Base-by-base conservation (phyloP, 1,139 yeast genomes). In the Magnusiomyces paraingens region DNA sequence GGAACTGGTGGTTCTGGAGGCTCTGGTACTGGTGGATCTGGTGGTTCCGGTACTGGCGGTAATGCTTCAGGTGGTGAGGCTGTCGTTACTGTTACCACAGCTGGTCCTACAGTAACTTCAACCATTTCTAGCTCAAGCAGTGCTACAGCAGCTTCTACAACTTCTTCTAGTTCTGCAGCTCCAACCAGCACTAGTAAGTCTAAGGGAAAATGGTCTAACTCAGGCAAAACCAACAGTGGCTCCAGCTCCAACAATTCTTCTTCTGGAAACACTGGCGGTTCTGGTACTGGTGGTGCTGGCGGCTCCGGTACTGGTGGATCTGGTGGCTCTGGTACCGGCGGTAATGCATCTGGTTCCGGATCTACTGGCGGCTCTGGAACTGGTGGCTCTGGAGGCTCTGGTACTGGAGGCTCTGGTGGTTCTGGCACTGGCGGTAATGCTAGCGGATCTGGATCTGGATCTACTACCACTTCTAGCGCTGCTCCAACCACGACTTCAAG, bases 231-330 rank as follows among this genome's bases (percentile, higher is more conserved):
- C 40, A 12, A 36, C 40, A 36, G 40, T 36, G 40, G 40, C 12
- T 36, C 40, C 17, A 36, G 17, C n/a, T n/a, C n/a, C 17, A 36
- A 36, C 5, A n/a, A n/a, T 4, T 14, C 17, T 36, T 12, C 17
- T n/a, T 36, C 40, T n/a, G 40, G 40, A 14, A 36, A 36, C 40
- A 36, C 35, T 43, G 40, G 40, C 12, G 35, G 35, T 6, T 43
- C 46, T 21, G 35, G 35, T 6, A 10, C 46, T 43, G 46, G 46
- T 5, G 46, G 46, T 6, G 5, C 20, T 14, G 46, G 46, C 21
- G 46, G 46, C 35, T 43, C 46, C n/a, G 46, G 46, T 22, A 17
- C 47, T 14, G 47, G 47, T 14, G 21, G 36, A 5, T 38, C 36
- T 5, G 21, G 36, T 29, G 47, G 47, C 4, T 26, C 47, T 17